Evolutionary conservation across 768 basidiomycete species (phyloP), one percentile per base, ranked within the genome.

Genomic region (Cystobasidium onofrii): DNA sequence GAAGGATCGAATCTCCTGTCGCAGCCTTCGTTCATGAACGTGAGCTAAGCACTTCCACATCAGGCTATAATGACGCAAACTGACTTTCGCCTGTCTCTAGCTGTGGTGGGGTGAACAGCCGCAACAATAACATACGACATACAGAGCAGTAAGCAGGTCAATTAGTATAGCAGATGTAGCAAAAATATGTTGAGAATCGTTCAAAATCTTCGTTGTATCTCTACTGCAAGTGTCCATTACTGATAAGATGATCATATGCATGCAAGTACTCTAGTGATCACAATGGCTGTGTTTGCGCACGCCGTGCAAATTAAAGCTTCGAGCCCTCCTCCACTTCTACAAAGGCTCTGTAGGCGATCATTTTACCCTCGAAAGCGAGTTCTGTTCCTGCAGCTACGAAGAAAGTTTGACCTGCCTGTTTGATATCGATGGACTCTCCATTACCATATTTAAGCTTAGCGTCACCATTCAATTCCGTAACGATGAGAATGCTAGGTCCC

Each of bases 401-500:
- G 76, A 90, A 81, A 25, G 91, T 92, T 76, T 88, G 88, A 3
- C 95, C 95, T 44, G 85, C 79, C 20, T 81, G 80, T 20, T 88
- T 64, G 10, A 83, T 74, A 1, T 83, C 81, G 66, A 89, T 69
- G 10, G 75, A 76, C 57, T 80, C 81, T 61, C 60, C 70, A 76
- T 75, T 44, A 71, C 78, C 36, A 54, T 46, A 75, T 39, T 1
- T 34, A 17, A 78, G 54, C 52, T 71, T 73, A 4, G 75, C 76
- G 31, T 69, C 57, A 7, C 72, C 76, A 17, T 66, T 73, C 1
- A 91, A 79, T 33, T 76, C 78, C 0, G 90, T 91, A 18, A 89
- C 86, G 73, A 98, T 88, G 13, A 85, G 83, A 46, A 99, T 84
- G 78, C 91, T 94, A 7, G 96, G 96, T 0, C 95, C 96, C 0